Evolutionary conservation across 164 flowering plant genomes (phyloP).

Genomic region (Liriodendron chinense): DNA sequence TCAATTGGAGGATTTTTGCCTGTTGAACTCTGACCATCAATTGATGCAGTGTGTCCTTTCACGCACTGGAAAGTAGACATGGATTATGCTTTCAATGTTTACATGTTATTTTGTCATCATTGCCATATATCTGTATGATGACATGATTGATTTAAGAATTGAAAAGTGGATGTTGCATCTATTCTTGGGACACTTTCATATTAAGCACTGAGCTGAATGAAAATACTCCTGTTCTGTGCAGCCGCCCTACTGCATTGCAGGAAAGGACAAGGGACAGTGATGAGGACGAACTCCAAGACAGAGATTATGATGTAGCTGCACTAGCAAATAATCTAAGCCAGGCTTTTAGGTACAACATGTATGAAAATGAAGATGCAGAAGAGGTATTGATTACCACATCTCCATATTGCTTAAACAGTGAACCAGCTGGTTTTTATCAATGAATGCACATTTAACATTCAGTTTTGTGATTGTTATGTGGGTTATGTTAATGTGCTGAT

Average conservation of each 20-base stretch:
- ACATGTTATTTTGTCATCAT: too few relatives aligned
- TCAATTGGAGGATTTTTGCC: too few relatives aligned
- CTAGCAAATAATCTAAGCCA: constrained; percentile 83
- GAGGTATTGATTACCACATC: constrained; percentile 45
- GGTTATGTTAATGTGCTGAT: constrained; percentile 16
- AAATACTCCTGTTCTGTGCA: constrained; percentile 27
- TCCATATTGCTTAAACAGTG: neutral
- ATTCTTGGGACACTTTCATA: neutral
- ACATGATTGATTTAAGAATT: neutral
- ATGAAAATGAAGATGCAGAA: constrained; percentile 71
- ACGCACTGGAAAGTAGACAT: too few relatives aligned
- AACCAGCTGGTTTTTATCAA: neutral
- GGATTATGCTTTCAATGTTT: too few relatives aligned
- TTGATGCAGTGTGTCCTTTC: too few relatives aligned
- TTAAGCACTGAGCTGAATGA: neutral
- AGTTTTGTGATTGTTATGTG: neutral
- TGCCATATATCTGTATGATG: too few relatives aligned
- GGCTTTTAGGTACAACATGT: constrained; percentile 74
- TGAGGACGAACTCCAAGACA: constrained; percentile 87
- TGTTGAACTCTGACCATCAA: too few relatives aligned
- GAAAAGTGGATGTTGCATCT: neutral
- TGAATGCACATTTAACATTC: neutral
- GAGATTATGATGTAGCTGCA: constrained; percentile 93
- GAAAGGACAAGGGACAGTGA: constrained; percentile 94
- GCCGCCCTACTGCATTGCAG: constrained; percentile 92